Percentiles rank a stretch among this genome's conserved stretches.
These are phyloP conservation scores for Rhizopogon parksii DNA, from an alignment of 1,284 basidiomycete species.

Conservation along the genomic window DNA sequence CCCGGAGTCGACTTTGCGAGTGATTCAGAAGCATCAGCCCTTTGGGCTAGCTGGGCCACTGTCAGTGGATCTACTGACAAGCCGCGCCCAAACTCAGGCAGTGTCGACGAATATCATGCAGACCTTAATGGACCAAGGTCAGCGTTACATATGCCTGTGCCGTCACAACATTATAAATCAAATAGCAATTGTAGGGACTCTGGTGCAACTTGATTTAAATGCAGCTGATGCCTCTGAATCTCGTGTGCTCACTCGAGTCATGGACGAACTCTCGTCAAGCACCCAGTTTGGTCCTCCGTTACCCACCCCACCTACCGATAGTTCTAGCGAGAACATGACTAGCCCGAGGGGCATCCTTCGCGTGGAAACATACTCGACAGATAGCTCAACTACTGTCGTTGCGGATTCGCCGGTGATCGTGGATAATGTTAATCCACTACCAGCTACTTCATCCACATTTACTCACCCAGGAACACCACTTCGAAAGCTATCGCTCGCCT, in stretches of 20 bases:
- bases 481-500: not conserved
- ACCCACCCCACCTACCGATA: constrained; percentile 31
- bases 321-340: not conserved
- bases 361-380: constrained; percentile 1
- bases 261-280: constrained; percentile 41
- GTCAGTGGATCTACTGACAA: constrained; percentile 20
- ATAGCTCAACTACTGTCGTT: constrained; percentile 7
- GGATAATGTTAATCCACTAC: constrained; percentile 1
- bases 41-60: constrained; percentile 22
- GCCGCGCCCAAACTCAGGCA: constrained; percentile 11
- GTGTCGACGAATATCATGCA: constrained; percentile 48
- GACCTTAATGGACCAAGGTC: constrained; percentile 63
- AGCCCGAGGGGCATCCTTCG: constrained; percentile 3
- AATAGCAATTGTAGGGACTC: constrained; percentile 38
- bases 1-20: constrained; percentile 22
- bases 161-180: constrained; percentile 1
- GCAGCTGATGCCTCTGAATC: constrained; percentile 31
- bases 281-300: constrained; percentile 33
- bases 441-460: constrained; percentile 1
- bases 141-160: constrained; percentile 3
- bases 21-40: constrained; percentile 8
- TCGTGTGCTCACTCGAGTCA: constrained; percentile 38
- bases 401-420: constrained; percentile 6
- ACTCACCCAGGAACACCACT: constrained; percentile 6
- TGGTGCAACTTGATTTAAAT: constrained; percentile 51